Conservation (phyloP, 2,329 filamentous ascomycete species). For the Penicillium capsulatum region DNA sequence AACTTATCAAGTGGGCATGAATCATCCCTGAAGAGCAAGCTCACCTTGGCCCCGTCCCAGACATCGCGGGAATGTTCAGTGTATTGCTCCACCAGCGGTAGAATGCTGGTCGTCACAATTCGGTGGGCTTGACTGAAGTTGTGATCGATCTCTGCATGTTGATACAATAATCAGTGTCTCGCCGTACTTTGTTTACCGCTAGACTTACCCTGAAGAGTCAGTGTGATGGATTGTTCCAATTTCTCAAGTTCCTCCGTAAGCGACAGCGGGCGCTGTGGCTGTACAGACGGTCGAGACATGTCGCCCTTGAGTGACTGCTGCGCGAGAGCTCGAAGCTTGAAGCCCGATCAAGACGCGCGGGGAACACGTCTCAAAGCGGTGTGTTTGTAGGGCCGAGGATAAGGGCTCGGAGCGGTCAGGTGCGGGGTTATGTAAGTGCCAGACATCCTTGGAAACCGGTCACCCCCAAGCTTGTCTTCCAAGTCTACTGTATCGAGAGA, state of each 20-base stretch:
- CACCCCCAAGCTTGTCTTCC: slow-evolving; percentile 11
- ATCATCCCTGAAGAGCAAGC: slow-evolving; percentile 7
- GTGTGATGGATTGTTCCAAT: slow-evolving; percentile 91
- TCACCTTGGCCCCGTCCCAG: slow-evolving; percentile 92
- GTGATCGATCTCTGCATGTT: slow-evolving; percentile 80
- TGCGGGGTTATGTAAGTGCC: slow-evolving; percentile 22
- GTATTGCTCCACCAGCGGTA: slow-evolving; percentile 93
- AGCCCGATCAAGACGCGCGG: slow-evolving; percentile 20
- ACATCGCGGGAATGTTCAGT: slow-evolving; percentile 88
- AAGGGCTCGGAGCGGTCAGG: slow-evolving; percentile 33
- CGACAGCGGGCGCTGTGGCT: slow-evolving; percentile 59
- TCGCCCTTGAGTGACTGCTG: slow-evolving; percentile 1
- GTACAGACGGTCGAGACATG: slow-evolving; percentile 51
- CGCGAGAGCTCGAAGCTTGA: neutral
- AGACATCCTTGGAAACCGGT: slow-evolving; percentile 16
- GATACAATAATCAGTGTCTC: slow-evolving; percentile 10
- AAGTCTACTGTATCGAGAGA: neutral
- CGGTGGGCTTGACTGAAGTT: slow-evolving; percentile 97
- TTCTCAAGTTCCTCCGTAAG: slow-evolving; percentile 94
- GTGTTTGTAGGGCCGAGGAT: slow-evolving; percentile 32
- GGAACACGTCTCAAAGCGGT: slow-evolving; percentile 30
- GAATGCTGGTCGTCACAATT: slow-evolving; percentile 88
- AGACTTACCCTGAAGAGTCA: slow-evolving; percentile 77
- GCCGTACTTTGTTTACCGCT: slow-evolving; percentile 14
- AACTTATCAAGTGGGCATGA: neutral